phyloP scores from a whole-genome alignment of 495 filamentous ascomycete genomes.

The Aspergillus incahuasiensis region DNA sequence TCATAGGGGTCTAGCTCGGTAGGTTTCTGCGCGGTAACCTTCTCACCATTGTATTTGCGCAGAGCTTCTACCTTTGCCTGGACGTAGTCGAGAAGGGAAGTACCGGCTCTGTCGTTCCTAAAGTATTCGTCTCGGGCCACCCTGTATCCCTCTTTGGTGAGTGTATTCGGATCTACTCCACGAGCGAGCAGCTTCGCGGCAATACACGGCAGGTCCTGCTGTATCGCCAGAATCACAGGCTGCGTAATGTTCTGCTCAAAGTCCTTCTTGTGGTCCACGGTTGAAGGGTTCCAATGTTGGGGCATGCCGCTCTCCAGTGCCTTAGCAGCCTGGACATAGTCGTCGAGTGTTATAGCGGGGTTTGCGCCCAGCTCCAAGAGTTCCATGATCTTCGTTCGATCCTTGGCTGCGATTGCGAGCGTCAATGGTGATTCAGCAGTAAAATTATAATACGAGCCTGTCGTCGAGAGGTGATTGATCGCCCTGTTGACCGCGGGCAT shows the following conservation, averaged over 20 bases:
- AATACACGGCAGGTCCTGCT: constrained; percentile 42
- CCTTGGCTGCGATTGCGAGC: constrained; percentile 36
- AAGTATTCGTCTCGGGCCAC: constrained; percentile 21
- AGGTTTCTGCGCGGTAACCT: constrained; percentile 12
- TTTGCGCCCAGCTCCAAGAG: constrained; percentile 45
- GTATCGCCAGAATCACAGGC: constrained; percentile 56
- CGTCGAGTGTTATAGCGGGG: constrained; percentile 30
- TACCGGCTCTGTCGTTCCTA: constrained; percentile 19
- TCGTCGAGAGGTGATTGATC: constrained; percentile 52
- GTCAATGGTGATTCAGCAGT: constrained; percentile 34
- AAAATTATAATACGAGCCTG: constrained; percentile 13
- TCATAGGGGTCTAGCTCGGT: constrained; percentile 28
- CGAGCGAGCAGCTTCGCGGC: constrained; percentile 53
- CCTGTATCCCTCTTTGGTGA: constrained; percentile 33
- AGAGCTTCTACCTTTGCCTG: constrained; percentile 44
- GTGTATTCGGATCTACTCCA: constrained; percentile 54
- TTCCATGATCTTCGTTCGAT: constrained; percentile 33
- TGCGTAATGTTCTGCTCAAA: constrained; percentile 45
- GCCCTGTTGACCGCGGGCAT: constrained; percentile 54
- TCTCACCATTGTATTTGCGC: constrained; percentile 34
- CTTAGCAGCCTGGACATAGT: constrained; percentile 35
- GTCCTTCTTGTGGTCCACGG: constrained; percentile 35
- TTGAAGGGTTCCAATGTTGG: constrained; percentile 8
- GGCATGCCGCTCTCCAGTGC: constrained; percentile 14
- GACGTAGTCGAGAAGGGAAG: constrained; percentile 54